phyloP scores from a whole-genome alignment of 2,329 filamentous ascomycete genomes.

The Penicillium hordei region DNA sequence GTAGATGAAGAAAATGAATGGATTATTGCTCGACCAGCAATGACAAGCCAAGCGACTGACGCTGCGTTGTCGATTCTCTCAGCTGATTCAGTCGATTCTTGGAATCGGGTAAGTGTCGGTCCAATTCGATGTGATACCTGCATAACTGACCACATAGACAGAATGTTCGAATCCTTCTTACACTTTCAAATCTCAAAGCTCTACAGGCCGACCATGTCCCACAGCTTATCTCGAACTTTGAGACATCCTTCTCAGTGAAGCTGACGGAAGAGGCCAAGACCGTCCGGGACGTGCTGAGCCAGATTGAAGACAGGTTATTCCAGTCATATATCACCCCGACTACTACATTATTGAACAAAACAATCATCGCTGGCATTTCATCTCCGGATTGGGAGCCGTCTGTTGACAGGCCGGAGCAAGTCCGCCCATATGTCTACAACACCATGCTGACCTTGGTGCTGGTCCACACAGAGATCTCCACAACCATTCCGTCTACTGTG shows the following conservation, averaged over 20 bases:
- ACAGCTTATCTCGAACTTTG: slow-evolving; percentile 85
- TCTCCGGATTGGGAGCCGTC: slow-evolving; percentile 69
- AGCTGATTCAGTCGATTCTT: slow-evolving; percentile 53
- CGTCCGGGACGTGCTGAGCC: slow-evolving; percentile 82
- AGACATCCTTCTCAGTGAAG: slow-evolving; percentile 90
- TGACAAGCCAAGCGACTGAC: slow-evolving; percentile 32
- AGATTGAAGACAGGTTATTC: slow-evolving; percentile 91
- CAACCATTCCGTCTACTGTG: slow-evolving; percentile 67
- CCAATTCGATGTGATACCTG: not conserved
- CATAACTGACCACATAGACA: slow-evolving; percentile 41
- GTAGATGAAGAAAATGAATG: slow-evolving; percentile 57
- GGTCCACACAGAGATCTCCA: slow-evolving; percentile 85
- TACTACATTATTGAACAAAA: slow-evolving; percentile 65
- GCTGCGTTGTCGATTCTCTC: slow-evolving; percentile 44
- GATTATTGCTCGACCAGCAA: slow-evolving; percentile 48
- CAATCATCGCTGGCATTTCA: slow-evolving; percentile 71
- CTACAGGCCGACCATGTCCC: slow-evolving; percentile 81
- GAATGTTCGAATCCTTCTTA: slow-evolving; percentile 91
- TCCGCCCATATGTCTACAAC: slow-evolving; percentile 86
- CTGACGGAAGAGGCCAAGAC: slow-evolving; percentile 91
- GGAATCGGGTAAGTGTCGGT: slow-evolving; percentile 49
- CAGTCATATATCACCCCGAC: slow-evolving; percentile 84
- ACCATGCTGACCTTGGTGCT: slow-evolving; percentile 81
- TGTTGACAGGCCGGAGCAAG: slow-evolving; percentile 63
- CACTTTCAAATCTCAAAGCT: slow-evolving; percentile 84